Percentiles rank a stretch among this genome's conserved stretches.
Conservation (phyloP, 495 filamentous ascomycete genomes). For the Cercophora scortea region DNA sequence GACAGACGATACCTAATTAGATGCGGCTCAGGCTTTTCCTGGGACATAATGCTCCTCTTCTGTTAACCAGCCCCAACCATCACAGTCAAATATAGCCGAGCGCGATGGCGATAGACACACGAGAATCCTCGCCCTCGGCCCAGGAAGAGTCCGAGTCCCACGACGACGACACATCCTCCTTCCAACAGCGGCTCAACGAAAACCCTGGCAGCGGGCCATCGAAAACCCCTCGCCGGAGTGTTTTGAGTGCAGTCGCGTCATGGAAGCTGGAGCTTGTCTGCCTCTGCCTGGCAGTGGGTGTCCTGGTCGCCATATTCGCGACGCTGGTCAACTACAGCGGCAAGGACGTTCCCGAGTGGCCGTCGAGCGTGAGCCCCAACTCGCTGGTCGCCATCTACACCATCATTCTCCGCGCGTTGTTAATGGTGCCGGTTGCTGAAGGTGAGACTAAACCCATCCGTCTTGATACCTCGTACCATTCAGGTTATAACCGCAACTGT, state of each 20-base stretch:
- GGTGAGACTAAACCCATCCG: no score
- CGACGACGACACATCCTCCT: no score
- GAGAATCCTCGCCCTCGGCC: no score
- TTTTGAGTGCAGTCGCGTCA: background rate
- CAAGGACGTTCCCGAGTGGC: conserved; percentile 1
- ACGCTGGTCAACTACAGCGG: background rate
- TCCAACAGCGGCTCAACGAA: background rate
- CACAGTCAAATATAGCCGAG: no score
- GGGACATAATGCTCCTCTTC: no score
- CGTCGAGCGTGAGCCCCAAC: background rate
- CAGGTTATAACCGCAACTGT: background rate
- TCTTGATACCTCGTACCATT: no score
- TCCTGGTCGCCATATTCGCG: conserved; percentile 1
- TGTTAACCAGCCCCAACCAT: no score
- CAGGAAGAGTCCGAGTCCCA: no score
- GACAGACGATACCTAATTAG: no score
- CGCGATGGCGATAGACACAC: no score
- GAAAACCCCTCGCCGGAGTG: background rate
- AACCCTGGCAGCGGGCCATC: no score
- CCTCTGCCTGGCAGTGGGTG: background rate
- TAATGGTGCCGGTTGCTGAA: background rate
- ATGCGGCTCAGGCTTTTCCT: no score
- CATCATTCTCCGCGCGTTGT: background rate
- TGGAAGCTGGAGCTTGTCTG: conserved; percentile 1
- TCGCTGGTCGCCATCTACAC: conserved; percentile 1